phyloP scores from a whole-genome alignment of 2,329 filamentous ascomycete species.

The Waltergamsia citrina region DNA sequence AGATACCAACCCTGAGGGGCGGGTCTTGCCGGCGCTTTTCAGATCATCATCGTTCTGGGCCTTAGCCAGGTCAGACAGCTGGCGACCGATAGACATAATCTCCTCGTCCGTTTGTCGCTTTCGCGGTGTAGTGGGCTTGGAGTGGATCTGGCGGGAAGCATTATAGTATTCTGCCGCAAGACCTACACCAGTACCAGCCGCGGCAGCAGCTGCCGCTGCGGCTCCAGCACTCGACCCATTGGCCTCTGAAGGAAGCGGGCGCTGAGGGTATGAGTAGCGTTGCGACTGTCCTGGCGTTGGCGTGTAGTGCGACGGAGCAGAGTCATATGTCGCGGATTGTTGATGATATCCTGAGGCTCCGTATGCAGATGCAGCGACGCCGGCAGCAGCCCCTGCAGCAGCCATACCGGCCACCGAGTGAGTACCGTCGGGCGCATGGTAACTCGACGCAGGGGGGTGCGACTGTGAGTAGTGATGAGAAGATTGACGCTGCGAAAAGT shows the following conservation, averaged over 20 bases:
- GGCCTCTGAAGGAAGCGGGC: conserved; percentile 2
- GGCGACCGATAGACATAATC: conserved; percentile 44
- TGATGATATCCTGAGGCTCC: no score
- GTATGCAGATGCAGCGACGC: no score
- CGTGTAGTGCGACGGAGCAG: no score
- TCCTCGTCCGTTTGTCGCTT: conserved; percentile 29
- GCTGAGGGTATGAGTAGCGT: no score
- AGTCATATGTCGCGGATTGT: no score
- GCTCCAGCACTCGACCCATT: conserved; percentile 4
- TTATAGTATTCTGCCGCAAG: conserved; percentile 4
- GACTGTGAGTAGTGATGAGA: conserved; percentile 7
- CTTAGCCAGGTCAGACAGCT: conserved; percentile 42
- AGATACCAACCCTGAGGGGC: conserved; percentile 17
- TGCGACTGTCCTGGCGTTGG: no score
- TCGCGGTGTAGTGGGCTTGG: conserved; percentile 4
- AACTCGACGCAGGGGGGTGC: background rate
- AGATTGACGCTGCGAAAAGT: conserved; percentile 5
- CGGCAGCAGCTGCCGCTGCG: conserved; percentile 1
- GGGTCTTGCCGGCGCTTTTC: conserved; percentile 23
- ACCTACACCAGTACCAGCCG: conserved; percentile 1
- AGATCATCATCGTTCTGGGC: conserved; percentile 41
- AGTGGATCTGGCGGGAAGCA: background rate
- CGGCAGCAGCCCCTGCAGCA: no score
- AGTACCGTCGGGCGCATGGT: background rate
- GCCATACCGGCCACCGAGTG: no score